These are phyloP conservation scores for Coprinellus micaceus DNA, from an alignment of 768 basidiomycete genomes.

Conservation along the genomic window DNA sequence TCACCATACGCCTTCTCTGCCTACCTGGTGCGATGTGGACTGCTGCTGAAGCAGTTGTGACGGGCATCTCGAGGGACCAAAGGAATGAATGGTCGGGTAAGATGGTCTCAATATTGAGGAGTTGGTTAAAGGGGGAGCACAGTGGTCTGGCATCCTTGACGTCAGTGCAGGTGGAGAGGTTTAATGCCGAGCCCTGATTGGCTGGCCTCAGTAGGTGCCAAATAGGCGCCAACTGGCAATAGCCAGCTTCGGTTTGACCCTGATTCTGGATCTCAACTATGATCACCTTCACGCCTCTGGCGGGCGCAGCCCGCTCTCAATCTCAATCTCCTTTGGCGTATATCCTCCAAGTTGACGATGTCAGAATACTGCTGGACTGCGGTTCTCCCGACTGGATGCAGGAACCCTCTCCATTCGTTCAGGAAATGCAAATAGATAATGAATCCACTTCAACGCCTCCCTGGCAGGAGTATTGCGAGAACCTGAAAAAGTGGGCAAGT, in stretches of 20 bases:
- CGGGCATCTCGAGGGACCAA: slow-evolving; percentile 37
- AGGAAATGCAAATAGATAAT: background rate
- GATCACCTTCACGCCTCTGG: slow-evolving; percentile 94
- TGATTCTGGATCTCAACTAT: slow-evolving; percentile 34
- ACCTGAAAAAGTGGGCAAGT: slow-evolving; percentile 59
- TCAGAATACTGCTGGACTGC: slow-evolving; percentile 90
- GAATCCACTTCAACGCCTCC: slow-evolving; percentile 30
- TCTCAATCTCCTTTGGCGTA: slow-evolving; percentile 70
- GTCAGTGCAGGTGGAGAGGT: no score
- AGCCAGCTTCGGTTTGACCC: no score
- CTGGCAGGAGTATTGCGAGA: slow-evolving; percentile 65
- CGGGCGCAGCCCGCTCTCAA: slow-evolving; percentile 72
- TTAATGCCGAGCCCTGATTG: no score
- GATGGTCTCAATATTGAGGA: background rate
- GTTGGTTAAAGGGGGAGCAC: no score
- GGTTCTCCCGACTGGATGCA: slow-evolving; percentile 87
- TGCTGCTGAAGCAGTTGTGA: slow-evolving; percentile 52
- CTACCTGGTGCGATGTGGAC: slow-evolving; percentile 54
- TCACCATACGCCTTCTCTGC: slow-evolving; percentile 12
- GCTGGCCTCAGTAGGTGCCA: no score
- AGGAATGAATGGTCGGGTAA: background rate
- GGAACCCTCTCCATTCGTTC: slow-evolving; percentile 42
- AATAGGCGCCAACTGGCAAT: no score
- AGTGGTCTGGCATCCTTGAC: no score
- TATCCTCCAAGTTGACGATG: slow-evolving; percentile 90